phyloP scores from a whole-genome alignment of 1,139 yeast genomes.

The Blastobotrys buckinghamii region DNA sequence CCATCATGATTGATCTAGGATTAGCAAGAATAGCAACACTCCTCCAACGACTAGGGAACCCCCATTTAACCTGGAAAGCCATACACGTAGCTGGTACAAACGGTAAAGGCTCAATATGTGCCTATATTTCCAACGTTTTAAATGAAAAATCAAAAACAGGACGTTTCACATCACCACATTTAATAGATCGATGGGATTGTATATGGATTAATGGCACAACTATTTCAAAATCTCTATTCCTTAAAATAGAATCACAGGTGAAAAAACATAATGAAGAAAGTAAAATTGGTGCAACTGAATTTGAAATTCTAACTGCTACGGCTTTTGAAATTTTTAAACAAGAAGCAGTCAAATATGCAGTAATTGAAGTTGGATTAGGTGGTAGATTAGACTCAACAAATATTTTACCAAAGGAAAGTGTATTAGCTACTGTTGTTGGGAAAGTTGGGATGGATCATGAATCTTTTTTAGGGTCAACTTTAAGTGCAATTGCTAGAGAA shows the following conservation, averaged over 20 bases:
- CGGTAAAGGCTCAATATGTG: slow-evolving; percentile 88
- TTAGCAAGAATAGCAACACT: slow-evolving; percentile 53
- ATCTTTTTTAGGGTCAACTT: slow-evolving; percentile 57
- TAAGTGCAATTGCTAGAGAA: slow-evolving; percentile 60
- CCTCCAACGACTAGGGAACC: slow-evolving; percentile 59
- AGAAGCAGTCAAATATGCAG: slow-evolving; percentile 59
- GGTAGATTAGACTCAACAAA: slow-evolving; percentile 88
- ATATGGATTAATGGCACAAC: slow-evolving; percentile 59
- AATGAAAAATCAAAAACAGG: slow-evolving; percentile 52
- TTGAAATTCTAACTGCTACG: slow-evolving; percentile 75
- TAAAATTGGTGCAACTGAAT: slow-evolving; percentile 68
- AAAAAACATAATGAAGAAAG: slow-evolving; percentile 20
- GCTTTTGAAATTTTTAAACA: slow-evolving; percentile 70
- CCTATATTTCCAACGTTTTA: slow-evolving; percentile 64
- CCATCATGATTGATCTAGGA: slow-evolving; percentile 59
- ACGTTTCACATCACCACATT: slow-evolving; percentile 82
- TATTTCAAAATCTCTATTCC: slow-evolving; percentile 45
- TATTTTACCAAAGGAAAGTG: slow-evolving; percentile 37
- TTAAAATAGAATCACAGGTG: slow-evolving; percentile 40
- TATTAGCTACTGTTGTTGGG: slow-evolving; percentile 64
- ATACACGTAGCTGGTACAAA: slow-evolving; percentile 91
- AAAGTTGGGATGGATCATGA: slow-evolving; percentile 87
- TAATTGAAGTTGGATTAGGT: slow-evolving; percentile 87
- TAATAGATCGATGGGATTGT: slow-evolving; percentile 67
- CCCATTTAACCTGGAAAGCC: slow-evolving; percentile 56